Percentiles rank a stretch among this genome's conserved stretches.
These are phyloP conservation scores for Cladosporium sp. DNA, from an alignment of 2,329 filamentous ascomycete species.

Conservation along the genomic window DNA sequence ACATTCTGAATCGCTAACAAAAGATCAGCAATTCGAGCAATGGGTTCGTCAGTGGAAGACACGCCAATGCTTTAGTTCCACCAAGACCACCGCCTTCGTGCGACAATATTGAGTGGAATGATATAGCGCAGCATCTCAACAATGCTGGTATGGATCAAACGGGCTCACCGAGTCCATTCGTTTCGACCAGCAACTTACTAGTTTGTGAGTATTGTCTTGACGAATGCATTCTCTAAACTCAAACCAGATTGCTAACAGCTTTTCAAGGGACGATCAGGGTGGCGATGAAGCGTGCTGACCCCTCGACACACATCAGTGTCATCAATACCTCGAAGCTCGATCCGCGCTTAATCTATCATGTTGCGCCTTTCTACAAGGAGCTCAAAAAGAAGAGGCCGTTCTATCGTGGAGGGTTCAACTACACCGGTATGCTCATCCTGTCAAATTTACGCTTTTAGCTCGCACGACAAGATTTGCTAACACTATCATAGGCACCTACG, in stretches of 20 bases:
- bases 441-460: no score
- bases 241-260: no score
- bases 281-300: not conserved
- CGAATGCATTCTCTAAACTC: no score
- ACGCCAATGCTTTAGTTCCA: not conserved
- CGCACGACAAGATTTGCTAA: not conserved
- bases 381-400: not conserved
- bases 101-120: not conserved
- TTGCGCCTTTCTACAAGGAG: not conserved
- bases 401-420: not conserved
- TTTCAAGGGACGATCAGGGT: not conserved
- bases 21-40: not conserved
- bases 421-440: not conserved
- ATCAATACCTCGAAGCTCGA: slow-evolving; percentile 4
- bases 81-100: not conserved
- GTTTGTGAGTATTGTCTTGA: not conserved
- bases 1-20: not conserved
- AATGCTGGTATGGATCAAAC: slow-evolving; percentile 4
- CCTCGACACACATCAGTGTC: not conserved
- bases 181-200: not conserved
- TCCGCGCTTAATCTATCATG: not conserved
- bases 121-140: not conserved
- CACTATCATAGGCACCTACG: not conserved
- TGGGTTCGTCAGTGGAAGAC: not conserved
- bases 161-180: not conserved